Base-by-base conservation (phyloP, 768 basidiomycete species). In the Saitozyma podzolica region DNA sequence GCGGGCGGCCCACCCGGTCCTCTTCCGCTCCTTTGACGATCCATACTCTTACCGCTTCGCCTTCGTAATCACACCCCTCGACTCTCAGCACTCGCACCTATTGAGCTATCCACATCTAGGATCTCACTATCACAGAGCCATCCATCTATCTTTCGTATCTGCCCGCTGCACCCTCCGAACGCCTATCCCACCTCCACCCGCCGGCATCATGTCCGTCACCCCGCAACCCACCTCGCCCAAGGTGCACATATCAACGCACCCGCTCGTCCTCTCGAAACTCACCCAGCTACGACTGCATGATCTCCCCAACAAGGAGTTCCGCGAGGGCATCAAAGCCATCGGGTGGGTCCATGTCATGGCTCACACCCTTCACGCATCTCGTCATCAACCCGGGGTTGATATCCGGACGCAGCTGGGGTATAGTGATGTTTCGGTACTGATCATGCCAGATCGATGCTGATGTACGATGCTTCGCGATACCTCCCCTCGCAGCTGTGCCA, bases 241-340 rank as follows among this genome's bases (percentile, higher is more conserved):
- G 61, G 54, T 71, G 43, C 72, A 70, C 54, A 58, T 69, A 57
- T 68, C 62, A 54, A 62, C 58, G 50, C 77, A 72, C 60, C 77
- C 64, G 17, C 66, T 72, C 20, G 63, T 75, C 11, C 54, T 66
- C 8, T 68, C 71, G 55, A 75, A 75, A 54, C 67, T 75, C 53
- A 75, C 74, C 20, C 65, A 68, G 52, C 65, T 75, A 20, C 58
- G 74, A 39, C 41, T 73, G 19, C 74, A 75, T 63, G 74, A 75
- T 56, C 69, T 75, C 17, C 71, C 74, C 3, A 63, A 69, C 2
- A 73, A 71, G 56, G 74, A 75, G 51, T 75, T 75, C 54, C 48
- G 73, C 48, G 70, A 72, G 54, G 71, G 71, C n/a, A 52, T 73
- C 40, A 69, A 65, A 54, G 58, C 64, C 43, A 70, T 73, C 41